Evolutionary conservation across 176 grass and related monocot genomes (phyloP).

Genomic region (Carex parvula): DNA sequence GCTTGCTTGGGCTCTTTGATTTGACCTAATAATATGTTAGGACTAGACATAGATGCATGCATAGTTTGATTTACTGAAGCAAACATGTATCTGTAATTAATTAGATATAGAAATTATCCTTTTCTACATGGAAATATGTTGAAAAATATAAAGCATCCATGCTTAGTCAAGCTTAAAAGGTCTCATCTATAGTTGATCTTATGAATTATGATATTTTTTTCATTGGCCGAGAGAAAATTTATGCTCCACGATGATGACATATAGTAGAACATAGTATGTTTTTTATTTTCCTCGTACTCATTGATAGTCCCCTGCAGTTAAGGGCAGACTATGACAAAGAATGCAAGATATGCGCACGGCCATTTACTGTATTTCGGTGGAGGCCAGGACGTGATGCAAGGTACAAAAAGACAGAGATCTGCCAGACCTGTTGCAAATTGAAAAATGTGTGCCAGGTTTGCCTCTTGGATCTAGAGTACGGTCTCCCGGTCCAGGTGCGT

Average conservation of each 20-base stretch:
- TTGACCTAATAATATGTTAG: neutral
- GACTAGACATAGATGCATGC: neutral
- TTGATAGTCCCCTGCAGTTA: conserved; percentile 39
- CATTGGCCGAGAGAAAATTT: neutral
- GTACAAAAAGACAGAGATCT: conserved; percentile 99
- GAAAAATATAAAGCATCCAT: neutral
- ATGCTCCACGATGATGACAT: neutral
- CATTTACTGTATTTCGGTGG: conserved; percentile 95
- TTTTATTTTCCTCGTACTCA: conserved; percentile 24
- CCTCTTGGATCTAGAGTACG: conserved; percentile 94
- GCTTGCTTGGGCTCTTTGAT: neutral
- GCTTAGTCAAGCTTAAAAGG: neutral
- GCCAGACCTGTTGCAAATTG: conserved; percentile 94
- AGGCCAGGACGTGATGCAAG: conserved; percentile 87
- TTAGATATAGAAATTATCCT: neutral
- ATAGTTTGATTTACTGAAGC: neutral
- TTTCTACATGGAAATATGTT: neutral
- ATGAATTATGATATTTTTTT: neutral
- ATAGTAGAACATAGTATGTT: neutral
- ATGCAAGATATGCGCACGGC: conserved; percentile 88
- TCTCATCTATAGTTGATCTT: neutral
- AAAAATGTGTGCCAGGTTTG: conserved; percentile 99
- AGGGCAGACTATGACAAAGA: conserved; percentile 92
- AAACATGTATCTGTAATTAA: neutral
- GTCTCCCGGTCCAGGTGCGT: conserved; percentile 81